Conservation (phyloP, 306 rosid species). For the Vigna trinervia region DNA sequence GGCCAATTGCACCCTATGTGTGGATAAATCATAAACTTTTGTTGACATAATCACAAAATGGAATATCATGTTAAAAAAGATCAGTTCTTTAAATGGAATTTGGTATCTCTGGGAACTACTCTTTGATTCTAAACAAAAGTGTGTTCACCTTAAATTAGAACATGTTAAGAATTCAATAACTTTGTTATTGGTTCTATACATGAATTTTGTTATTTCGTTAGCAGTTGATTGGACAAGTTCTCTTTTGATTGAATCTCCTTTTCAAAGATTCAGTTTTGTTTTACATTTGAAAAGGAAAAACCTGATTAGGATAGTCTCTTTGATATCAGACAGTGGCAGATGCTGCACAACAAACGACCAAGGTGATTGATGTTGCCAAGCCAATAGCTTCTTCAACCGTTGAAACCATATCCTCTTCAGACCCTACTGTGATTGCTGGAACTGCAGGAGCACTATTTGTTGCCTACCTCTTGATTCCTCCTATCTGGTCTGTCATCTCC, state of each 20-base stretch:
- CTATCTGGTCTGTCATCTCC: slow-evolving; percentile 79
- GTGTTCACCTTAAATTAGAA: neutral
- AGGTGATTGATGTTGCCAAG: slow-evolving; percentile 82
- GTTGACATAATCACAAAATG: neutral
- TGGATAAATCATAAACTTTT: no score
- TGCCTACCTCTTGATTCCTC: slow-evolving; percentile 81
- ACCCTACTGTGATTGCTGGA: slow-evolving; percentile 76
- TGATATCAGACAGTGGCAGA: slow-evolving; percentile 77
- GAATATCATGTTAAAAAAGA: neutral
- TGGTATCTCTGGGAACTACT: neutral
- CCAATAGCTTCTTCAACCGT: slow-evolving; percentile 85
- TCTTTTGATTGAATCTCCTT: neutral
- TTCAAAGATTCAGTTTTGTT: neutral
- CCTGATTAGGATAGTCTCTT: slow-evolving; percentile 26
- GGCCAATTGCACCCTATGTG: neutral
- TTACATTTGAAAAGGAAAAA: slow-evolving; percentile 19
- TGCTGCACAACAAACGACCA: slow-evolving; percentile 82
- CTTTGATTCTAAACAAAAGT: neutral
- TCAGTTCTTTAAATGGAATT: neutral
- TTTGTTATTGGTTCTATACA: neutral
- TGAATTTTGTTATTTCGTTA: neutral
- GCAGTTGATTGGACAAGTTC: neutral
- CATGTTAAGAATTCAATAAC: neutral
- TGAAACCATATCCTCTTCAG: slow-evolving; percentile 74
- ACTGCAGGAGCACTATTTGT: slow-evolving; percentile 76